A percentile compares a stretch with the other conserved stretches of the same genome.
Evolutionary conservation across 2,329 filamentous ascomycete species (phyloP).

Genomic region (Scopulariopsis brevicaulis): DNA sequence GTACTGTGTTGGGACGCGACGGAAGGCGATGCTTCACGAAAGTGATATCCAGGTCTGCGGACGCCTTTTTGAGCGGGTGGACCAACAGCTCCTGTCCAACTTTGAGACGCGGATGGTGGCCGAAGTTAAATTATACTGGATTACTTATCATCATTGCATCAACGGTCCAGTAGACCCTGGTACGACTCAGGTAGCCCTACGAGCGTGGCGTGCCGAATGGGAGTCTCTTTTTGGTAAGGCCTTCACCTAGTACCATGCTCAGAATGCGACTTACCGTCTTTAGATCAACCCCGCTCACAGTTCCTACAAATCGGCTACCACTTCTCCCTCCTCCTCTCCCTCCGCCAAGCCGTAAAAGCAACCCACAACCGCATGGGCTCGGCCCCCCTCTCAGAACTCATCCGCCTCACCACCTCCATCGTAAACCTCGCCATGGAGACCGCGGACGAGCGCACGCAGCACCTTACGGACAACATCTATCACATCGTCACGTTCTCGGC

Average conservation of each 20-base stretch:
- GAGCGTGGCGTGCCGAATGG: conserved; percentile 13
- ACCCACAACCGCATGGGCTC: conserved; percentile 8
- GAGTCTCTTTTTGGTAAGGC: conserved; percentile 11
- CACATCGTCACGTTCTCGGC: conserved; percentile 16
- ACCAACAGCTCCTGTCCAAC: conserved; percentile 8
- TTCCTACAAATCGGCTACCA: conserved; percentile 17
- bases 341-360: conserved; percentile 12
- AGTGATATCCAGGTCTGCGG: conserved; percentile 11
- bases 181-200: conserved; percentile 7
- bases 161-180: conserved; percentile 4
- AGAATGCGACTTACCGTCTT: background rate
- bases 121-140: conserved; percentile 16
- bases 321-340: conserved; percentile 14
- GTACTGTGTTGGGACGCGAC: conserved; percentile 15
- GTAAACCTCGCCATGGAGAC: conserved; percentile 17
- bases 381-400: conserved; percentile 11
- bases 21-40: conserved; percentile 11
- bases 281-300: conserved; percentile 15
- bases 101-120: conserved; percentile 16
- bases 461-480: conserved; percentile 18
- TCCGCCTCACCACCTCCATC: conserved; percentile 11
- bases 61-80: conserved; percentile 5
- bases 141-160: conserved; percentile 12
- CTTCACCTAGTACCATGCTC: background rate
- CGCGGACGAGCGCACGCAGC: conserved; percentile 14